A percentile compares a stretch with the other conserved stretches of the same genome.
Evolutionary conservation across 192 early-diverging fungal species (phyloP).

Genomic region (Oehlia diaphana): DNA sequence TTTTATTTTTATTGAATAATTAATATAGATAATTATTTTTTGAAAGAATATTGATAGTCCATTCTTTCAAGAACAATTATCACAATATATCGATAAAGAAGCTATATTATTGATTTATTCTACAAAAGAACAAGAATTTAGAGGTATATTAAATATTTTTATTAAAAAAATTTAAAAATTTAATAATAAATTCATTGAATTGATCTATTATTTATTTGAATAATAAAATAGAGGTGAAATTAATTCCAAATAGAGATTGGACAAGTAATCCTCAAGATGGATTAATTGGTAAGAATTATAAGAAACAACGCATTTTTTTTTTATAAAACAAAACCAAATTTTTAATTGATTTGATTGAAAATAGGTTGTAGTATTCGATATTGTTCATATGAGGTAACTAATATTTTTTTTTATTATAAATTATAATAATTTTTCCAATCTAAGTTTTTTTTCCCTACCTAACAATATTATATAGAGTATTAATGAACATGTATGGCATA

Average conservation of each 20-base stretch:
- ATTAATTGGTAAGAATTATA: slow-evolving; percentile 38
- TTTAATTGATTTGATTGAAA: neutral
- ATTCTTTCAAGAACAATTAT: slow-evolving; percentile 46
- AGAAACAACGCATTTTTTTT: neutral
- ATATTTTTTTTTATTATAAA: slow-evolving; percentile 18
- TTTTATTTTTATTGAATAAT: neutral
- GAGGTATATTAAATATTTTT: slow-evolving; percentile 35
- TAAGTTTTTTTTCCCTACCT: neutral
- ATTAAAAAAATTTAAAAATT: neutral
- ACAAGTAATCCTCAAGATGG: slow-evolving; percentile 37
- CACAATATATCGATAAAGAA: slow-evolving; percentile 43
- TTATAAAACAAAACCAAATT: neutral
- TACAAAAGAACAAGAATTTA: slow-evolving; percentile 55
- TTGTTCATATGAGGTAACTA: slow-evolving; percentile 58
- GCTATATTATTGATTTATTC: slow-evolving; percentile 57
- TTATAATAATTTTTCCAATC: neutral
- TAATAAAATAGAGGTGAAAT: slow-evolving; percentile 30
- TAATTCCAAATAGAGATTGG: slow-evolving; percentile 38
- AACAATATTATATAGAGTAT: slow-evolving; percentile 31
- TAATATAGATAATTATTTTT: neutral
- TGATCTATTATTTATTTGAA: neutral
- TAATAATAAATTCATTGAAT: neutral
- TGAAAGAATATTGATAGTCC: slow-evolving; percentile 36
- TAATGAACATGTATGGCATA: slow-evolving; percentile 66
- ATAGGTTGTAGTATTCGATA: slow-evolving; percentile 65